A percentile compares a stretch with the other conserved stretches of the same genome.
phyloP scores from a whole-genome alignment of 2,329 filamentous ascomycete species.

The Claviceps sp. region DNA sequence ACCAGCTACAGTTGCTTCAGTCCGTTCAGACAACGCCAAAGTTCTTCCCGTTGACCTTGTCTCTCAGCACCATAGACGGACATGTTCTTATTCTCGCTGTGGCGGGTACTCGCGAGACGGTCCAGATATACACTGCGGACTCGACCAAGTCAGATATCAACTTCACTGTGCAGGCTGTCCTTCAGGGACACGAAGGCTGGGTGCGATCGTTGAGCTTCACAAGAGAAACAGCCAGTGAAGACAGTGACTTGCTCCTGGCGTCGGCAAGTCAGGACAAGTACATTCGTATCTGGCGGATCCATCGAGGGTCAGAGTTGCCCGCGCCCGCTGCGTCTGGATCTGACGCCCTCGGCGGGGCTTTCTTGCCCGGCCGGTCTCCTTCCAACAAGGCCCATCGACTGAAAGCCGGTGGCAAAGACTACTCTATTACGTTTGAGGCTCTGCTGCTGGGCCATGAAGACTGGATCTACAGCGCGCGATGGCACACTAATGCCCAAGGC shows the following conservation, averaged over 20 bases:
- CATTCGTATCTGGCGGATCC: slow-evolving; percentile 82
- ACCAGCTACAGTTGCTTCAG: slow-evolving; percentile 44
- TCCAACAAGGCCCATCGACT: slow-evolving; percentile 85
- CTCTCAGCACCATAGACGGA: slow-evolving; percentile 46
- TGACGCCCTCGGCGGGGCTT: slow-evolving; percentile 44
- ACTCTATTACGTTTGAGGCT: slow-evolving; percentile 84
- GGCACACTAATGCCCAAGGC: slow-evolving; percentile 42
- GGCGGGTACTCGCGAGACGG: slow-evolving; percentile 69
- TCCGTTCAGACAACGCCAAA: slow-evolving; percentile 61
- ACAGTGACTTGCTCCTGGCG: slow-evolving; percentile 65
- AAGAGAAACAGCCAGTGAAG: slow-evolving; percentile 38
- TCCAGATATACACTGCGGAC: slow-evolving; percentile 64
- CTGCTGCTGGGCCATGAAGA: slow-evolving; percentile 91
- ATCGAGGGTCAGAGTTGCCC: slow-evolving; percentile 53
- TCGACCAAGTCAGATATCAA: slow-evolving; percentile 23
- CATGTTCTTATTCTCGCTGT: slow-evolving; percentile 58
- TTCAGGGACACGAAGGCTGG: slow-evolving; percentile 91
- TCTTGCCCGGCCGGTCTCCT: slow-evolving; percentile 55
- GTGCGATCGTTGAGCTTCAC: slow-evolving; percentile 74
- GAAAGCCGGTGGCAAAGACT: slow-evolving; percentile 45
- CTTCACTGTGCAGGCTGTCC: slow-evolving; percentile 62
- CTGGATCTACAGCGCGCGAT: slow-evolving; percentile 86
- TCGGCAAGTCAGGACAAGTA: slow-evolving; percentile 98
- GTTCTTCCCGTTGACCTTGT: slow-evolving; percentile 70
- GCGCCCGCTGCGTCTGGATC: slow-evolving; percentile 37